Evolutionary conservation across 805 yeast genomes (phyloP).

Genomic region (Candida tibetensis): DNA sequence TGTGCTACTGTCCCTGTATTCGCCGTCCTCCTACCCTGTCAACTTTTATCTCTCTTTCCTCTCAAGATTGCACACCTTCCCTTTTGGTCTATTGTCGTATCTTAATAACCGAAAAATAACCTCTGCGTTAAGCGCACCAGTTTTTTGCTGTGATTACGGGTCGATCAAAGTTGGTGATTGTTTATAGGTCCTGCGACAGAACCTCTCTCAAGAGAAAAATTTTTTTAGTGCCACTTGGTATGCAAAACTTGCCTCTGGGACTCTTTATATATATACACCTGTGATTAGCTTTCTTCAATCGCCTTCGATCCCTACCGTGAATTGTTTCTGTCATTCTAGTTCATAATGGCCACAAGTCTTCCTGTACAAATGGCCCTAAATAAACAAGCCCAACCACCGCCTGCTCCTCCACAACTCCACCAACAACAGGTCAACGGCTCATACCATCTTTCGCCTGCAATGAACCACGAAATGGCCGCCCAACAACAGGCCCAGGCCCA

Average conservation of each 20-base stretch:
- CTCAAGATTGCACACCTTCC: background rate
- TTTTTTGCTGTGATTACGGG: background rate
- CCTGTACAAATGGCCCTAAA: constrained; percentile 5
- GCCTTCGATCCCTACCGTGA: too few species aligned
- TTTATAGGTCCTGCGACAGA: background rate
- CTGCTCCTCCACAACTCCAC: constrained; percentile 1
- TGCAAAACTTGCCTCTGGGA: background rate
- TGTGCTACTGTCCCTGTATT: background rate
- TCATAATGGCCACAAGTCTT: background rate
- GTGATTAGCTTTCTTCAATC: too few species aligned
- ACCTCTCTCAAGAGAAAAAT: background rate
- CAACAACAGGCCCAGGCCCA: background rate
- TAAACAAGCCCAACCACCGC: constrained; percentile 1
- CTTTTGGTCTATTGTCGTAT: background rate
- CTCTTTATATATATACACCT: background rate
- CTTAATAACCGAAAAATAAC: background rate
- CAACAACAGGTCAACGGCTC: constrained; percentile 5
- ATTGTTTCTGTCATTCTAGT: too few species aligned
- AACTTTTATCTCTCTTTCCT: background rate
- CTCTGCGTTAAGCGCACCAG: background rate
- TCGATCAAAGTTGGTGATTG: background rate
- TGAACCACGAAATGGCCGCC: constrained; percentile 9
- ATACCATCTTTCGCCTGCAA: constrained; percentile 6
- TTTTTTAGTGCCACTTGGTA: background rate
- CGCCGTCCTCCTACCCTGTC: background rate